Evolutionary conservation across 1,139 yeast species (phyloP).

Genomic region (Saccharomycopsis phalli): DNA sequence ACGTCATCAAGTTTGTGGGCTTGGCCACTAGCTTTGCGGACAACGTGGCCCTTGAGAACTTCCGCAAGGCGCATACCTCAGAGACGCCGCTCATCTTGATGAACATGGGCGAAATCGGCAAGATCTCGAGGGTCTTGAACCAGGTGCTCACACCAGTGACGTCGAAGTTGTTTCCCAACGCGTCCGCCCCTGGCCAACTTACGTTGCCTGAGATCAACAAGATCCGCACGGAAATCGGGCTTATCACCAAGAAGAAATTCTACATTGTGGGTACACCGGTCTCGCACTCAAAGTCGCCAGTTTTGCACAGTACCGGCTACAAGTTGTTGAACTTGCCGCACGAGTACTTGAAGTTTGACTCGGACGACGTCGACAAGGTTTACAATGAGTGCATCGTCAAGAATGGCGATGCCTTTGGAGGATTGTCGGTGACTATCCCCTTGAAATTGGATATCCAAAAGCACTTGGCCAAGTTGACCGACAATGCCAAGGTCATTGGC

Average conservation of each 20-base stretch:
- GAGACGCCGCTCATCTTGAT: constrained; percentile 68
- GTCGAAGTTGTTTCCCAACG: constrained; percentile 50
- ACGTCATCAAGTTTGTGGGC: constrained; percentile 79
- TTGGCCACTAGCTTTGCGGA: constrained; percentile 56
- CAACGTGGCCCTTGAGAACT: constrained; percentile 61
- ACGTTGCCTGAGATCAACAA: constrained; percentile 53
- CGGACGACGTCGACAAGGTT: constrained; percentile 48
- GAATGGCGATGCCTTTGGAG: constrained; percentile 54
- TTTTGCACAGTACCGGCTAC: constrained; percentile 73
- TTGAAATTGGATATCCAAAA: constrained; percentile 71
- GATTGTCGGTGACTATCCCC: constrained; percentile 88
- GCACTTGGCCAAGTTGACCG: constrained; percentile 53
- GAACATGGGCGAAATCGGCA: constrained; percentile 73
- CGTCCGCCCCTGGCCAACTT: constrained; percentile 76
- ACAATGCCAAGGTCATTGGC: constrained; percentile 71
- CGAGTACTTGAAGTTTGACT: constrained; percentile 57
- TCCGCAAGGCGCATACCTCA: constrained; percentile 42
- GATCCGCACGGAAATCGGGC: constrained; percentile 52
- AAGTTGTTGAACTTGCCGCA: constrained; percentile 71
- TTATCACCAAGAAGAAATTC: constrained; percentile 46
- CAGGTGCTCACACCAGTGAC: constrained; percentile 76
- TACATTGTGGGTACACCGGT: constrained; percentile 81
- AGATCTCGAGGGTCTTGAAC: constrained; percentile 71
- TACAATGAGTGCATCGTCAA: constrained; percentile 38
- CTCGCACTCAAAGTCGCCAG: constrained; percentile 81